Conservation (phyloP, 2,329 filamentous ascomycete species). For the Sphaerulina vaccinii region DNA sequence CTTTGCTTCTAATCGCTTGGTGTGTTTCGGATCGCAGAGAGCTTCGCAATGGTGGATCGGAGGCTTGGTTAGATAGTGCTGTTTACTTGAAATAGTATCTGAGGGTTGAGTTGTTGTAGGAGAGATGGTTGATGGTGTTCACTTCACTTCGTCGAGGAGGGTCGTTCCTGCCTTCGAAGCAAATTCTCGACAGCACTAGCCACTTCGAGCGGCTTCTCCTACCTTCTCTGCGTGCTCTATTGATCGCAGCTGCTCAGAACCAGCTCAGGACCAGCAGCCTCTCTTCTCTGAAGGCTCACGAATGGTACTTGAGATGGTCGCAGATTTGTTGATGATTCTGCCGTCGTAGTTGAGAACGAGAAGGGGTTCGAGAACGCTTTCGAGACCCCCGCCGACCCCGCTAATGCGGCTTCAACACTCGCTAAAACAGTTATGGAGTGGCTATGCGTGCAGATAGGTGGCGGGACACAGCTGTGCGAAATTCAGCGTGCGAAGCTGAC, state of each 20-base stretch:
- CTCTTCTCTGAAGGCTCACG: neutral
- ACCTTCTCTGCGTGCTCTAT: constrained; percentile 9
- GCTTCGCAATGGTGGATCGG: too few species aligned
- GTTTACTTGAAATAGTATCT: neutral
- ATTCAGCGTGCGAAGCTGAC: constrained; percentile 13
- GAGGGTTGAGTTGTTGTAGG: neutral
- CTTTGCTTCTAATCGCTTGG: too few species aligned
- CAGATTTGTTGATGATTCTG: neutral
- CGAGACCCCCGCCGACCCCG: constrained; percentile 8
- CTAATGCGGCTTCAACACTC: constrained; percentile 13
- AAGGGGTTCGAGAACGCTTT: neutral
- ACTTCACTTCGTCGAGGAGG: constrained; percentile 10
- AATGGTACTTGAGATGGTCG: neutral
- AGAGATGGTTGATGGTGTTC: constrained; percentile 6
- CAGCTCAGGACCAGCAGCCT: neutral
- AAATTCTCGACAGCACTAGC: constrained; percentile 20
- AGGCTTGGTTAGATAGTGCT: too few species aligned
- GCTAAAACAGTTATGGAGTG: constrained; percentile 1
- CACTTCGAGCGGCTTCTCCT: constrained; percentile 21
- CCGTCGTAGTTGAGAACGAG: neutral
- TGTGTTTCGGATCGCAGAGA: neutral
- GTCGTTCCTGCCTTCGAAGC: constrained; percentile 2
- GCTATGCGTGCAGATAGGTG: neutral
- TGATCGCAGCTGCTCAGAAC: neutral
- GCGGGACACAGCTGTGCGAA: constrained; percentile 11